These are phyloP conservation scores for Lablab purpureus DNA, from an alignment of 306 rosid species.

Conservation along the genomic window DNA sequence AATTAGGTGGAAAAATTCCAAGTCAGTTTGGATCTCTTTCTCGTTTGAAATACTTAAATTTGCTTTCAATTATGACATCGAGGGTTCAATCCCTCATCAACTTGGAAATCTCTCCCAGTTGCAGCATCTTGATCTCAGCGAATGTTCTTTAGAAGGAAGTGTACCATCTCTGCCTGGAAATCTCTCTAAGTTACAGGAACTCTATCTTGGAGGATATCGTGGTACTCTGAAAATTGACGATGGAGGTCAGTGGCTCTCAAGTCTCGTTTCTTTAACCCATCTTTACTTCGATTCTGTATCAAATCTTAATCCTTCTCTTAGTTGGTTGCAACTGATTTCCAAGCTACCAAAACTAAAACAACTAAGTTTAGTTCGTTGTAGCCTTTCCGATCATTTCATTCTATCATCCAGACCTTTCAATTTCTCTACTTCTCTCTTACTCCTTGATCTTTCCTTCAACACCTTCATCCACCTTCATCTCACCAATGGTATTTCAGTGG, in stretches of 20 bases:
- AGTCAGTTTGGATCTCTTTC: background rate
- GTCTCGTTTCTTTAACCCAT: conserved; percentile 40
- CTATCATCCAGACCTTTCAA: too few species aligned
- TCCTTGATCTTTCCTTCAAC: background rate
- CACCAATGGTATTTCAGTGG: conserved; percentile 44
- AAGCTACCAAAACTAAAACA: too few species aligned
- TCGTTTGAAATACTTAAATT: too few species aligned
- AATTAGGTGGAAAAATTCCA: background rate
- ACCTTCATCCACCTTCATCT: background rate
- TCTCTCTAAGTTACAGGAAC: conserved; percentile 37
- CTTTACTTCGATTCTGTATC: too few species aligned
- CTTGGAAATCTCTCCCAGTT: conserved; percentile 47
- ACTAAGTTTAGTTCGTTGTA: background rate
- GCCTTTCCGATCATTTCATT: background rate
- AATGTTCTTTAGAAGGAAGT: background rate
- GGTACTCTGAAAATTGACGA: background rate
- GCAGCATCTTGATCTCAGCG: conserved; percentile 22
- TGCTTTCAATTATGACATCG: too few species aligned
- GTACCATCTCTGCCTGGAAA: conserved; percentile 46
- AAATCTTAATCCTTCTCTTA: too few species aligned
- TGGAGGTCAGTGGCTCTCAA: conserved; percentile 38
- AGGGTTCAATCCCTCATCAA: background rate
- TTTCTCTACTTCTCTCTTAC: background rate
- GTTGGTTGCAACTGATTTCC: too few species aligned
- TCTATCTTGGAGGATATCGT: background rate